Evolutionary conservation across 148 eudicot genomes (phyloP), one percentile per base, ranked within the genome.

Genomic region (Heliosperma pusillum): DNA sequence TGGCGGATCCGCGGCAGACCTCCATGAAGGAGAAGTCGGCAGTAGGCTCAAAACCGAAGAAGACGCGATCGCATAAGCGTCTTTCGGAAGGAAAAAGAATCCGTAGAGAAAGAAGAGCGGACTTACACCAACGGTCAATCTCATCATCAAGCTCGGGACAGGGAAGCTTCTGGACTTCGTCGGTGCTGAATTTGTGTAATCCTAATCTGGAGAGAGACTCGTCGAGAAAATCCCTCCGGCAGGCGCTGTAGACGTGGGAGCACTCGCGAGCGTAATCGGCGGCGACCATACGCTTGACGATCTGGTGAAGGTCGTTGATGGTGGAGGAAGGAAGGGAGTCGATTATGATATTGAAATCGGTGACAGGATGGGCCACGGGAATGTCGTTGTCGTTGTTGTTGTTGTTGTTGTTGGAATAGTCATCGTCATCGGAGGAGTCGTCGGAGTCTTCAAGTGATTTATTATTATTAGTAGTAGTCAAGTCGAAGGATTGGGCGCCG

Each of bases 11-110:
- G 56, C 99, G 85, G 73, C 93, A 92, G 10, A 91, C 99, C 86
- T 90, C 97, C 99, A 96, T 92, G 77, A 89, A 96, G 1, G 99
- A 87, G 22, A 93, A 86, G 70, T 96, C 99, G 0, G 95, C 81
- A 0, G 89, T 87, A 2, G 89, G 47, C n/a, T 85, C 53, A 55
- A 84, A 80, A 0, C 95, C 90, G 21, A 53, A 79, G 83, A 90
- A 96, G 29, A 96, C 88, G 1, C 97, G 93, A 59, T 96, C 97
- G 76, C 97, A 96, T 5, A 96, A 78, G 2, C 91, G 86, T 15
- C 95, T 85, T 76, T 96, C 99, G 55, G 97, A 92, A 0, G 99
- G 99, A 75, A 90, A 90, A 20, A 96, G 87, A 20, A 96, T 88
- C 45, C 90, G 73, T 0, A 92, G 82, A 0, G 97, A 86, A 10